Evolutionary conservation across 306 rosid species (phyloP).

Genomic region (Cyamopsis tetragonoloba): DNA sequence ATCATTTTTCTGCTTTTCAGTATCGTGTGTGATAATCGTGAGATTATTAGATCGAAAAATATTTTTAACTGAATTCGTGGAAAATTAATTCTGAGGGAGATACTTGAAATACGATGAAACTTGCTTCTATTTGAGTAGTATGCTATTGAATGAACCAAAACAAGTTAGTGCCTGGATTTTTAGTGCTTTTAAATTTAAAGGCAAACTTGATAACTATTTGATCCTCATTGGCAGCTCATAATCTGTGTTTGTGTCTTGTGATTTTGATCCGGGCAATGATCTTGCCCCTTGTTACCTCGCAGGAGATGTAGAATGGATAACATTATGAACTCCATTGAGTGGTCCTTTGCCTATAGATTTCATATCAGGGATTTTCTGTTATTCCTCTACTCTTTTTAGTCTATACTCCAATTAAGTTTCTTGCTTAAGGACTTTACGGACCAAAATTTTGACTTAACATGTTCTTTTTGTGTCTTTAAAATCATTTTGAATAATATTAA

Average conservation of each 20-base stretch:
- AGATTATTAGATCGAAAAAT: too few relatives aligned
- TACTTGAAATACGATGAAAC: conserved; percentile 1
- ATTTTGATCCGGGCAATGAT: neutral
- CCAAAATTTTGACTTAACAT: neutral
- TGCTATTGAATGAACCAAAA: neutral
- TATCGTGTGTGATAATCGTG: too few relatives aligned
- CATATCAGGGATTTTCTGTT: neutral
- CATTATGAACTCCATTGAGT: neutral
- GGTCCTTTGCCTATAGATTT: neutral
- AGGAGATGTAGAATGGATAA: neutral
- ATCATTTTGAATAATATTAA: neutral
- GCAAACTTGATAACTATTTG: neutral
- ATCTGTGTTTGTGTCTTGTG: neutral
- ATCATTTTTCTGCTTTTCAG: too few relatives aligned
- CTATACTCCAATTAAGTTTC: conserved; percentile 5
- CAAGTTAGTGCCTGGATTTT: neutral
- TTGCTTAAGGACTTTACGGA: neutral
- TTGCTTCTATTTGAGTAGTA: neutral
- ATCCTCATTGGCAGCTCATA: neutral
- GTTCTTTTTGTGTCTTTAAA: conserved; percentile 4
- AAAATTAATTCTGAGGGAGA: too few relatives aligned
- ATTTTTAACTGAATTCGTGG: too few relatives aligned
- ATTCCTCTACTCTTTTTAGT: conserved; percentile 1
- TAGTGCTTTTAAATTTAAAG: neutral
- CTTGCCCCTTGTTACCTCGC: neutral